Evolutionary conservation across 164 flowering plant species (phyloP).

Genomic region (Saururus chinensis): DNA sequence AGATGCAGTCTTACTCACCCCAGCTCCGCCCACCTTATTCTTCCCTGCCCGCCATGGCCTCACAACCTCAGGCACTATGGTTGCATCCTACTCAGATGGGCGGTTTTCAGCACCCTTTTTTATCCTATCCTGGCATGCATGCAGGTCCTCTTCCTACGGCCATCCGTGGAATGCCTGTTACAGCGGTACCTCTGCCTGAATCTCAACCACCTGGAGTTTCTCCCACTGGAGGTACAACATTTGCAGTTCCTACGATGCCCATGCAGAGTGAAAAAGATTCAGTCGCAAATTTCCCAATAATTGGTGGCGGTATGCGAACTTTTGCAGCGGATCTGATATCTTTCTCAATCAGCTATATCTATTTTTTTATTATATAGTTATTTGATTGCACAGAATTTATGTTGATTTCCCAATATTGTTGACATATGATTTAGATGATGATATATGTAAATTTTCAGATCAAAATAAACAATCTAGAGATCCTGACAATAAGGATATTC

Average conservation of each 20-base stretch:
- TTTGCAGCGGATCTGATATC: background rate
- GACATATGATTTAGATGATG: conserved; percentile 1
- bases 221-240: conserved; percentile 20
- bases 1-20: conserved; percentile 26
- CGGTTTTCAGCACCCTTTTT: conserved; percentile 45
- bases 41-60: conserved; percentile 35
- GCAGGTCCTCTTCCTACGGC: conserved; percentile 49
- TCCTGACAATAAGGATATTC: conserved; percentile 17
- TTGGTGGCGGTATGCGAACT: conserved; percentile 41
- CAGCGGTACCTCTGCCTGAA: conserved; percentile 39
- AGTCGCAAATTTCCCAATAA: conserved; percentile 31
- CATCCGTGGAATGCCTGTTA: conserved; percentile 28
- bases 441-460: conserved; percentile 24
- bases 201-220: conserved; percentile 63
- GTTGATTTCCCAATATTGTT: background rate
- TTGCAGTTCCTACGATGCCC: conserved; percentile 21
- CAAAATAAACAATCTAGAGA: conserved; percentile 20
- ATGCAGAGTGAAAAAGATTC: conserved; percentile 15
- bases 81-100: conserved; percentile 48
- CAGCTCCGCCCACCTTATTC: conserved; percentile 20
- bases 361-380: too few relatives aligned
- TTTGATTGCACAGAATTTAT: too few relatives aligned
- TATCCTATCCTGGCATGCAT: conserved; percentile 40
- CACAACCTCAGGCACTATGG: conserved; percentile 64
- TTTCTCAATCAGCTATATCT: background rate